phyloP scores from a whole-genome alignment of 148 eudicot genomes.

The Simmondsia chinensis region DNA sequence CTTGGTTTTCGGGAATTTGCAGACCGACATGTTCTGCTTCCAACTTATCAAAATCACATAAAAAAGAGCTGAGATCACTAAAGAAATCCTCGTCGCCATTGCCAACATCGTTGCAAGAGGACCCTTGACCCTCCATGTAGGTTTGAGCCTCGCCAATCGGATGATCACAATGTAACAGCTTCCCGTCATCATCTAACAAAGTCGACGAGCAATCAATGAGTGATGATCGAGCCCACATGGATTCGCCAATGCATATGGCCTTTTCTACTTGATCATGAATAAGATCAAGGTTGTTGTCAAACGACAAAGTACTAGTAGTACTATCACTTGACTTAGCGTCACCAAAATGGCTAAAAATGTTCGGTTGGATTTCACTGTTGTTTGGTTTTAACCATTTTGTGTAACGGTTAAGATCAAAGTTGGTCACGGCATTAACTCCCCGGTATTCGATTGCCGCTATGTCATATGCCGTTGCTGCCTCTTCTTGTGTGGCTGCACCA shows the following conservation, averaged over 20 bases:
- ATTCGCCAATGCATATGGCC: slow-evolving; percentile 9
- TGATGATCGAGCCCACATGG: slow-evolving; percentile 1
- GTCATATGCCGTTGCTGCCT: slow-evolving; percentile 78
- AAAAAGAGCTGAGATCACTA: slow-evolving; percentile 19
- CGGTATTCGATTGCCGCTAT: slow-evolving; percentile 75
- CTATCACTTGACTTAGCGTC: background rate
- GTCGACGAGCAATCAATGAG: slow-evolving; percentile 1
- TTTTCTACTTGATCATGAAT: slow-evolving; percentile 2
- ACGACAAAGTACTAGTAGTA: background rate
- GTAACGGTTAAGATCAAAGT: slow-evolving; percentile 76
- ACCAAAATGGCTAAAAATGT: background rate
- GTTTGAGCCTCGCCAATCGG: background rate
- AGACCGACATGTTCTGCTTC: background rate
- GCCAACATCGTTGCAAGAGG: background rate
- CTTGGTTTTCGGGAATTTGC: too few relatives aligned
- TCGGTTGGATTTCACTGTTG: slow-evolving; percentile 8
- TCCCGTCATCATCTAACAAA: slow-evolving; percentile 8
- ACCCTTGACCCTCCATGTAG: slow-evolving; percentile 2
- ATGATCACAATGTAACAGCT: slow-evolving; percentile 1
- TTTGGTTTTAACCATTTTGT: slow-evolving; percentile 48
- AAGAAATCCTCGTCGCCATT: slow-evolving; percentile 13
- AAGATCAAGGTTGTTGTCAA: slow-evolving; percentile 1
- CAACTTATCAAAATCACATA: slow-evolving; percentile 23
- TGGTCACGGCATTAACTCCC: slow-evolving; percentile 75
- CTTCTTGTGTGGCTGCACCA: slow-evolving; percentile 74